Conservation (phyloP, 2,329 filamentous ascomycete species). For the Aspergillus uvarum region DNA sequence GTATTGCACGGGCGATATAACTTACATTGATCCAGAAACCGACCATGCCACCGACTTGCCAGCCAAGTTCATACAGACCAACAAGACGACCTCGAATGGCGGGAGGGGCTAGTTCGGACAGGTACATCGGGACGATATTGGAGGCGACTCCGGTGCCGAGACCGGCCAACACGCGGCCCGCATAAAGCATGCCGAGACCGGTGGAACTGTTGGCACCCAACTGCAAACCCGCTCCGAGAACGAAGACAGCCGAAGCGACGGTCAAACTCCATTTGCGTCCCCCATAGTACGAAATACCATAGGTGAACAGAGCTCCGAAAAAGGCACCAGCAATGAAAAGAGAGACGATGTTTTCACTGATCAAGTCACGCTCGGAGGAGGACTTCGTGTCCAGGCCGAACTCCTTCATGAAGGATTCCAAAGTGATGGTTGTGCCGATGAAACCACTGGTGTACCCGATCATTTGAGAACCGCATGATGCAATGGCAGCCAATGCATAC, state of each 20-base stretch:
- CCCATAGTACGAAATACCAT: conserved; percentile 61
- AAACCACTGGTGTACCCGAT: conserved; percentile 69
- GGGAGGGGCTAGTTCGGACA: conserved; percentile 55
- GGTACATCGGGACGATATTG: conserved; percentile 59
- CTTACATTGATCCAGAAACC: conserved; percentile 48
- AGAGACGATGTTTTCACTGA: conserved; percentile 73
- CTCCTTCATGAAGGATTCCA: conserved; percentile 66
- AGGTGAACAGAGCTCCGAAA: conserved; percentile 68
- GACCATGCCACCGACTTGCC: conserved; percentile 49
- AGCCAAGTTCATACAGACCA: conserved; percentile 54
- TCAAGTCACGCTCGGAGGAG: conserved; percentile 52
- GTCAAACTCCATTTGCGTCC: conserved; percentile 64
- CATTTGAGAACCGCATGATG: conserved; percentile 59
- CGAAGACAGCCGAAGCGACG: conserved; percentile 62
- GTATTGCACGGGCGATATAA: neutral
- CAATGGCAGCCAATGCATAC: conserved; percentile 54
- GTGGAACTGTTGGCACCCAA: conserved; percentile 59
- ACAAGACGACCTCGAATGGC: conserved; percentile 56
- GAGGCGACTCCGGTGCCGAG: conserved; percentile 54
- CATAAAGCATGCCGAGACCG: conserved; percentile 60
- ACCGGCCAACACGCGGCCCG: conserved; percentile 54
- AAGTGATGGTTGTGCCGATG: conserved; percentile 72
- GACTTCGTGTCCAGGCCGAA: conserved; percentile 61
- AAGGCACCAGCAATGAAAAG: conserved; percentile 80
- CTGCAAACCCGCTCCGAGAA: conserved; percentile 67